A percentile compares a stretch with the other conserved stretches of the same genome.
Evolutionary conservation across 2,329 filamentous ascomycete species (phyloP).

Genomic region (Aspergillus phoenicis): DNA sequence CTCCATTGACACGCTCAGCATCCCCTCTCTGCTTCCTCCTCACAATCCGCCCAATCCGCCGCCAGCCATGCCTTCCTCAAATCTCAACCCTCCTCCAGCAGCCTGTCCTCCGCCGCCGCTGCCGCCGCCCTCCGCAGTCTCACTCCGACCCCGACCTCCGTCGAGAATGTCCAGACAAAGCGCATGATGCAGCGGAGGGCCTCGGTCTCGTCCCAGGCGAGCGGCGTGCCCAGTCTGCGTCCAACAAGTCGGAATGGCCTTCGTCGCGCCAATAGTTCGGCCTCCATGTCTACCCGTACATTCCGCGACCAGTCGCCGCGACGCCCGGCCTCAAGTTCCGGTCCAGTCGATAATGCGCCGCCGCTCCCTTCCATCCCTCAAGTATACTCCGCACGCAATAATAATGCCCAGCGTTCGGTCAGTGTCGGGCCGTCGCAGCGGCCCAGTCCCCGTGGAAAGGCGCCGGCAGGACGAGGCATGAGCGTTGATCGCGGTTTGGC

Average conservation of each 20-base stretch:
- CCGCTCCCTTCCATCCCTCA: slow-evolving; percentile 75
- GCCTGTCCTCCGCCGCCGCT: slow-evolving; percentile 81
- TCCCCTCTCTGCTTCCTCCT: slow-evolving; percentile 65
- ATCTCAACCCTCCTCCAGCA: slow-evolving; percentile 63
- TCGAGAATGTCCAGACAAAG: slow-evolving; percentile 84
- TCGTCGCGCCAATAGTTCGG: slow-evolving; percentile 67
- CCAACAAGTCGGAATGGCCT: slow-evolving; percentile 51
- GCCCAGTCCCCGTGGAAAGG: slow-evolving; percentile 48
- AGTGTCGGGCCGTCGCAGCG: slow-evolving; percentile 56
- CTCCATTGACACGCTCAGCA: slow-evolving; percentile 37
- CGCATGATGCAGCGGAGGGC: slow-evolving; percentile 73
- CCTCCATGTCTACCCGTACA: slow-evolving; percentile 86
- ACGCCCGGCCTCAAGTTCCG: slow-evolving; percentile 48
- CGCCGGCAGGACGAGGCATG: slow-evolving; percentile 42
- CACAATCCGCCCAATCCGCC: slow-evolving; percentile 75
- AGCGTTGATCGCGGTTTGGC: slow-evolving; percentile 41
- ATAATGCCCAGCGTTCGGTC: slow-evolving; percentile 46
- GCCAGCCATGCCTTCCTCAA: slow-evolving; percentile 79
- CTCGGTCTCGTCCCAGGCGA: slow-evolving; percentile 70
- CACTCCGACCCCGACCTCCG: slow-evolving; percentile 74
- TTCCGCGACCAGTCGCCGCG: slow-evolving; percentile 75
- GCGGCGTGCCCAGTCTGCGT: slow-evolving; percentile 47
- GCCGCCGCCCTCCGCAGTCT: slow-evolving; percentile 80
- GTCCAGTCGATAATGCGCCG: slow-evolving; percentile 58
- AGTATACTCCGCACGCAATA: slow-evolving; percentile 40